Base-by-base conservation (phyloP, 2,329 filamentous ascomycete genomes). In the Fusarium sp. region DNA sequence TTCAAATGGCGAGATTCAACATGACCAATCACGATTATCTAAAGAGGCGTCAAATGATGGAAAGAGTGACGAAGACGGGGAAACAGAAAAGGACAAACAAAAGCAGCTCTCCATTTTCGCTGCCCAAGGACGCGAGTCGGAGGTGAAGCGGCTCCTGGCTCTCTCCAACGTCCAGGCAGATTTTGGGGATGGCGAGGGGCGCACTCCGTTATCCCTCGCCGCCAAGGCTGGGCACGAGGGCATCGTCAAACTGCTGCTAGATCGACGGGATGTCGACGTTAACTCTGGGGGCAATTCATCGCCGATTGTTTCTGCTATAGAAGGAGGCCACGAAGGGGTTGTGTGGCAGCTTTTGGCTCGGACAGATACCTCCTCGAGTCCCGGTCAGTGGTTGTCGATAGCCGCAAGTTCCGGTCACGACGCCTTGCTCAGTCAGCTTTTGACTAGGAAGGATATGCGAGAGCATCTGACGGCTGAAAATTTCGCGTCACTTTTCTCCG, bases 301-400 rank as follows among this genome's bases (percentile, higher is more conserved):
- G 17, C 29, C n/a, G 7, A 31, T 31, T 16, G 24, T 5, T 24
- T 24, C 24, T 24, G 24, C 24, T 24, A 24, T 24, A 24, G 24
- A 24, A 24, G 24, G 24, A 24, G 24, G 53, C 5, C 31, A 57
- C 6, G 53, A 38, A 5, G 65, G 35, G 6, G 6, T 56, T 4
- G 60, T 67, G 4, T 58, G 44, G 59, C 42, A 64, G 22, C 42
- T 67, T 20, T 35, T 67, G 1, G 22, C 59, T 22, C 36, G 51
- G 29, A 44, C 31, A 16, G 31, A 53, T 11, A 36, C 29, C n/a
- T 4, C 2, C 24, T 6, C 24, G 1, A 14, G 2, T 8, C 29
- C 40, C 9, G 12, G 10, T 6, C 2, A 12, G n/a, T 20, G 49
- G 4, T 14, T 59, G 16, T 64, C 40, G 35, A 29, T 33, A 12